Percentiles rank a stretch among this genome's conserved stretches.
These are phyloP conservation scores for Crithidia sp. DNA, from an alignment of 208 protist genomes.

Conservation along the genomic window DNA sequence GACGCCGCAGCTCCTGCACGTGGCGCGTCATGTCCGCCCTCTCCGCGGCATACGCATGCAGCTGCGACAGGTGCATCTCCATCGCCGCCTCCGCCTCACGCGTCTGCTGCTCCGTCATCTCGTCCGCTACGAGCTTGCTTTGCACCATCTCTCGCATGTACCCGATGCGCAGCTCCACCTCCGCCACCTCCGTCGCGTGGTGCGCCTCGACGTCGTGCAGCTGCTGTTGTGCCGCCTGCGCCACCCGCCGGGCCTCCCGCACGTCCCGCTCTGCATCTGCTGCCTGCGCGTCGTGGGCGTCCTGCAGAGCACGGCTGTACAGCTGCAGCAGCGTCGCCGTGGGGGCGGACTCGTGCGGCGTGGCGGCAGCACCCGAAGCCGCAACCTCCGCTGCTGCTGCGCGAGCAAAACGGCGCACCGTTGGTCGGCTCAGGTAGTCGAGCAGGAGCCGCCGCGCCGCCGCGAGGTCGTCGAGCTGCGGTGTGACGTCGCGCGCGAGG, in stretches of 20 bases:
- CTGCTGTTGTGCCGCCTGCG: not conserved
- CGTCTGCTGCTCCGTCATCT: conserved; percentile 53
- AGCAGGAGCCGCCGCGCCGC: conserved; percentile 14
- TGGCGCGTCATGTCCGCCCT: conserved; percentile 41
- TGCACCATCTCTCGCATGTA: conserved; percentile 62
- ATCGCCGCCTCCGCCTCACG: conserved; percentile 50
- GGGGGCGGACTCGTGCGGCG: conserved; percentile 5
- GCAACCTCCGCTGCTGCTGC: not conserved
- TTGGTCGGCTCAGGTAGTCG: conserved; percentile 11
- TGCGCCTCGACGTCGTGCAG: conserved; percentile 22
- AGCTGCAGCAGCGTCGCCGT: conserved; percentile 17
- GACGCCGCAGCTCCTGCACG: conserved; percentile 39
- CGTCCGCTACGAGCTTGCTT: conserved; percentile 60
- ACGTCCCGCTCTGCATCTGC: conserved; percentile 22
- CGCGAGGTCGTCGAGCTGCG: conserved; percentile 24
- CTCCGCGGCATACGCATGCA: conserved; percentile 40
- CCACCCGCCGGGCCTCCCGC: not conserved
- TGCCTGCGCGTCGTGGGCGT: not conserved
- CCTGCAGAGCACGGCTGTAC: conserved; percentile 9
- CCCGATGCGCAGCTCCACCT: conserved; percentile 42
- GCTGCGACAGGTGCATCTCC: conserved; percentile 41
- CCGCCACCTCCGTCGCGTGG: conserved; percentile 15
- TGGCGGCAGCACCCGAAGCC: not conserved
- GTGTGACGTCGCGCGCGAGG: conserved; percentile 1
- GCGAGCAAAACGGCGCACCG: conserved; percentile 14